phyloP scores from a whole-genome alignment of 192 early-diverging fungal species.

The Lobosporangium transversale region DNA sequence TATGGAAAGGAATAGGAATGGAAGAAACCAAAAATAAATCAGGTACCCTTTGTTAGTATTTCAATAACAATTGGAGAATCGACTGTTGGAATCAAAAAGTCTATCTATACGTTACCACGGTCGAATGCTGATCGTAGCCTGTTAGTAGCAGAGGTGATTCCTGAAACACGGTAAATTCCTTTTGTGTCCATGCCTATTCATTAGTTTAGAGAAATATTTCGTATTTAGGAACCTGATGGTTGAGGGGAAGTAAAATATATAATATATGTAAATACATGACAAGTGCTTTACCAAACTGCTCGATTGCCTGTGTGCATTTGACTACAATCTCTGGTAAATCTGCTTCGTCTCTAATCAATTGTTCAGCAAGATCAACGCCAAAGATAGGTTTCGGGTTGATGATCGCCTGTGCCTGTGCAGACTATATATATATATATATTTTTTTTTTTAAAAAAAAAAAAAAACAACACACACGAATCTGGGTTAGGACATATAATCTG shows the following conservation, averaged over 20 bases:
- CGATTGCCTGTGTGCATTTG: constrained; percentile 86
- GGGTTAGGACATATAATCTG: too few relatives aligned
- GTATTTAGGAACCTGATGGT: neutral
- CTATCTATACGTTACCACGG: constrained; percentile 59
- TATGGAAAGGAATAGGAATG: neutral
- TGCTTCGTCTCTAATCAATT: constrained; percentile 75
- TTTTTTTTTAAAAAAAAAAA: too few relatives aligned
- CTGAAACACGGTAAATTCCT: constrained; percentile 93
- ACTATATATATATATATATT: constrained; percentile 39
- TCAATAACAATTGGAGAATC: neutral
- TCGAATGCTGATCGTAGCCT: constrained; percentile 79
- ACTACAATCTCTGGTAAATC: constrained; percentile 81
- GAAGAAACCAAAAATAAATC: neutral
- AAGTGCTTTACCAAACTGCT: constrained; percentile 63
- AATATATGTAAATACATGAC: neutral
- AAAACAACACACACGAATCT: too few relatives aligned
- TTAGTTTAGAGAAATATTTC: too few relatives aligned
- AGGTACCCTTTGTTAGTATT: neutral
- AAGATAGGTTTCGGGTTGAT: constrained; percentile 82
- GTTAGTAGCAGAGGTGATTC: constrained; percentile 78
- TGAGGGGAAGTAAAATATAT: neutral
- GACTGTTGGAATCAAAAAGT: neutral
- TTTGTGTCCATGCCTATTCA: constrained; percentile 73
- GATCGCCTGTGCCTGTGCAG: constrained; percentile 64
- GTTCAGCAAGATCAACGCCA: constrained; percentile 77